Evolutionary conservation across 306 rosid genomes (phyloP).

Genomic region (Citrullus amarus): DNA sequence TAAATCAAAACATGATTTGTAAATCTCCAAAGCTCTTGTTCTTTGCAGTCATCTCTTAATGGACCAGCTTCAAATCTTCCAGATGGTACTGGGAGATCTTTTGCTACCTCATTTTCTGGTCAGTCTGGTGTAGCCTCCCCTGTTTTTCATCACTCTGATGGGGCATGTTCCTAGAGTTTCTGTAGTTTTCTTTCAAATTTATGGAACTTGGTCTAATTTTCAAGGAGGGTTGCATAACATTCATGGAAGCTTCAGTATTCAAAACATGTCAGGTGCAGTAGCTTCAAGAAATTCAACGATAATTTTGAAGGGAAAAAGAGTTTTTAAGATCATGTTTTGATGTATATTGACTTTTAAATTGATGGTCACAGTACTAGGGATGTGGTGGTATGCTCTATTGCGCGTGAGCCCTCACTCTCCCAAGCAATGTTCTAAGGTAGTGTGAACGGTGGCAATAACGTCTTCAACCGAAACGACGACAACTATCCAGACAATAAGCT

Average conservation of each 20-base stretch:
- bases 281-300: conserved; percentile 72
- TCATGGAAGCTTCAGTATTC: conserved; percentile 85
- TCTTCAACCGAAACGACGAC: too few species aligned
- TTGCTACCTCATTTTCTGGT: conserved; percentile 80
- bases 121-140: conserved; percentile 97
- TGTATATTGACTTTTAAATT: too few species aligned
- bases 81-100: conserved; percentile 74
- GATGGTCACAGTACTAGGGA: too few species aligned
- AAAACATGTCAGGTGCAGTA: conserved; percentile 62
- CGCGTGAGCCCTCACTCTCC: too few species aligned
- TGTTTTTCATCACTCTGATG: conserved; percentile 77
- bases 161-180: conserved; percentile 26
- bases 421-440: too few species aligned
- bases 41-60: conserved; percentile 75
- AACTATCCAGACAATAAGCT: too few species aligned
- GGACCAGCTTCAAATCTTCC: conserved; percentile 88
- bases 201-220: conserved; percentile 29
- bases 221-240: conserved; percentile 73
- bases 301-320: not conserved
- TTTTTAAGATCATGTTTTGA: too few species aligned
- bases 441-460: too few species aligned
- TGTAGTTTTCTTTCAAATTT: conserved; percentile 13
- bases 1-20: not conserved
- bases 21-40: not conserved
- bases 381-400: too few species aligned